Conservation (phyloP, 306 rosid species). For the Delonix regia region DNA sequence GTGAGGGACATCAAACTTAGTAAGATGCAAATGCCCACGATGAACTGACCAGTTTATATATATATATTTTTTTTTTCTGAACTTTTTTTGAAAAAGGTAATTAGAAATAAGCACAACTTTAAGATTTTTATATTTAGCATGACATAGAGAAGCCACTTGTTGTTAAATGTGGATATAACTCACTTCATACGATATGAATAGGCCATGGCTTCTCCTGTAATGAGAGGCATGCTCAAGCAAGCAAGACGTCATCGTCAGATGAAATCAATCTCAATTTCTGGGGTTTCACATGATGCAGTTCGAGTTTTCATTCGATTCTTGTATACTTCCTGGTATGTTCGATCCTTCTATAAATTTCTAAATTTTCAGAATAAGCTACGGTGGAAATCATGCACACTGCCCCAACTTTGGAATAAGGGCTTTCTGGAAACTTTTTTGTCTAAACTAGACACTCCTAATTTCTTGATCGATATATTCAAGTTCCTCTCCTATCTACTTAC, state of each 20-base stretch:
- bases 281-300: slow-evolving; percentile 78
- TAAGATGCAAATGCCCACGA: slow-evolving; percentile 1
- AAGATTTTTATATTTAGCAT: background rate
- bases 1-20: slow-evolving; percentile 17
- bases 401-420: background rate
- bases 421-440: slow-evolving; percentile 3
- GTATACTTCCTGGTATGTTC: slow-evolving; percentile 72
- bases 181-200: slow-evolving; percentile 40
- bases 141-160: background rate
- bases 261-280: slow-evolving; percentile 59
- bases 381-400: background rate
- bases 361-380: slow-evolving; percentile 1
- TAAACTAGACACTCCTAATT: slow-evolving; percentile 2
- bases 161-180: slow-evolving; percentile 7
- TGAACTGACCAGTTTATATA: background rate
- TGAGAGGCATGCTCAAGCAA: slow-evolving; percentile 61
- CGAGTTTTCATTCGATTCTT: slow-evolving; percentile 75
- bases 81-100: background rate
- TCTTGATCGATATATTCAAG: background rate
- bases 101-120: background rate
- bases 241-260: slow-evolving; percentile 37
- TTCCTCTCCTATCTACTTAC: slow-evolving; percentile 5
- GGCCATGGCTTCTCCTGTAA: slow-evolving; percentile 83
- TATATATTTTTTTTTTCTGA: too few species aligned
- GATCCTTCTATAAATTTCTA: slow-evolving; percentile 2